Conservation (phyloP, 1,139 yeast genomes). For the Yamadazyma taylorii region DNA sequence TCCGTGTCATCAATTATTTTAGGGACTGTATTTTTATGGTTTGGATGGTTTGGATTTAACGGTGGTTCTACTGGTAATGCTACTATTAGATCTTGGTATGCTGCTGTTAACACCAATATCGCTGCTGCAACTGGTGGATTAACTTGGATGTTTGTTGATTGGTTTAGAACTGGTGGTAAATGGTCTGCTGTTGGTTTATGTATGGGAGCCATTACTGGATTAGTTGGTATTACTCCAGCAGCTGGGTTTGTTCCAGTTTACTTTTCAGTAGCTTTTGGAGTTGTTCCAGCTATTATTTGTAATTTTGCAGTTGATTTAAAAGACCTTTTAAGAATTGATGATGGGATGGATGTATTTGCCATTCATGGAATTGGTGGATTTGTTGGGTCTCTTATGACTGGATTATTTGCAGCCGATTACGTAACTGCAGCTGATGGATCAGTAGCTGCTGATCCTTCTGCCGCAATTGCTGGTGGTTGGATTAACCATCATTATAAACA, state of each 20-base stretch:
- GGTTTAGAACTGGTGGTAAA: constrained; percentile 81
- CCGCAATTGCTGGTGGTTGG: constrained; percentile 86
- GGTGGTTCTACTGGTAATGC: constrained; percentile 97
- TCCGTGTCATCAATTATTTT: constrained; percentile 86
- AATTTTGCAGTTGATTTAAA: constrained; percentile 85
- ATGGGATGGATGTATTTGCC: constrained; percentile 94
- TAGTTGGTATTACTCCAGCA: constrained; percentile 95
- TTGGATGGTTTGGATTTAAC: constrained; percentile 98
- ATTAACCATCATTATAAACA: constrained; percentile 85
- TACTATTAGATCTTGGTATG: constrained; percentile 89
- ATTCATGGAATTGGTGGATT: constrained; percentile 94
- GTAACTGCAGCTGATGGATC: constrained; percentile 76
- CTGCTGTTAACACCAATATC: constrained; percentile 85
- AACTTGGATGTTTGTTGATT: constrained; percentile 92
- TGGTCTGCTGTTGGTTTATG: constrained; percentile 97
- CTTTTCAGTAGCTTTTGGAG: constrained; percentile 82
- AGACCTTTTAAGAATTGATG: constrained; percentile 73
- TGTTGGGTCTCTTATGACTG: constrained; percentile 80
- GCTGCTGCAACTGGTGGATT: constrained; percentile 93
- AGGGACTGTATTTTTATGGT: constrained; percentile 94
- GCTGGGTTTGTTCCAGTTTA: constrained; percentile 95
- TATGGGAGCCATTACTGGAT: constrained; percentile 90
- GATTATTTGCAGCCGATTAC: constrained; percentile 91
- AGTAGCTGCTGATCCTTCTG: constrained; percentile 45
- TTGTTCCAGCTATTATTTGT: constrained; percentile 73